Evolutionary conservation across 23 red algal genomes (phyloP), one percentile per base, ranked within the genome.

Genomic region (Gracilaria domingensis): DNA sequence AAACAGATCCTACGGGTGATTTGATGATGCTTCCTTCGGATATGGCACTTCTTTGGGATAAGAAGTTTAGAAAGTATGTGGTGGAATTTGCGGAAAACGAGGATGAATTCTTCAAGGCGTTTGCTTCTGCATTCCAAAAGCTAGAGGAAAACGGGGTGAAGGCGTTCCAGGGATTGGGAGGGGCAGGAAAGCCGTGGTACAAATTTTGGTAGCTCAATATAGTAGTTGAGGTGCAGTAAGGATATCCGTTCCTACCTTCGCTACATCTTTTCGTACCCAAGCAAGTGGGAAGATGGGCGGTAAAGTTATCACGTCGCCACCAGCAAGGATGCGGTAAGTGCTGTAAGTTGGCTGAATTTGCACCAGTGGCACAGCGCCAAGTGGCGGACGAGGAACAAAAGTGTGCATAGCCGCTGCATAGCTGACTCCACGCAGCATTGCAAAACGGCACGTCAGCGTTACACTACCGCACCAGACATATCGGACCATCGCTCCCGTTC

Each of bases 11-110:
- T 39, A 85, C 82, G 0, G 93, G 86, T 9, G 95, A 94, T 60
- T 76, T 94, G 60, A 79, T 98, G 84, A 91, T 90, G 66, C 67
- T 94, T 67, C 79, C 86, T 39, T 83, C 92, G 25, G 95, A 98
- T 40, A 95, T 93, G 91, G 90, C 91, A 25, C 79, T 98, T 12
- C 32, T 98, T 12, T 90, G 91, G 88, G 95, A 98, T 76, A 79
- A 77, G 37, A 75, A 94, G 13, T 95, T 95, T 72, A 79, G 89
- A 42, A 95, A 95, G 81, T 98, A 84, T 30, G 79, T 93, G 20
- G 79, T 82, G 75, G 90, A 93, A 47, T 93, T 93, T 85, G 81
- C 90, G 0, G 53, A 85, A 23, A 61, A 93, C 77, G 81, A 87
- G 65, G 90, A 87, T 21, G 51, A 45, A 47, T 93, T 93, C 55